Evolutionary conservation across 495 filamentous ascomycete species (phyloP), one percentile per base, ranked within the genome.

Genomic region (Neurospora pannonica): DNA sequence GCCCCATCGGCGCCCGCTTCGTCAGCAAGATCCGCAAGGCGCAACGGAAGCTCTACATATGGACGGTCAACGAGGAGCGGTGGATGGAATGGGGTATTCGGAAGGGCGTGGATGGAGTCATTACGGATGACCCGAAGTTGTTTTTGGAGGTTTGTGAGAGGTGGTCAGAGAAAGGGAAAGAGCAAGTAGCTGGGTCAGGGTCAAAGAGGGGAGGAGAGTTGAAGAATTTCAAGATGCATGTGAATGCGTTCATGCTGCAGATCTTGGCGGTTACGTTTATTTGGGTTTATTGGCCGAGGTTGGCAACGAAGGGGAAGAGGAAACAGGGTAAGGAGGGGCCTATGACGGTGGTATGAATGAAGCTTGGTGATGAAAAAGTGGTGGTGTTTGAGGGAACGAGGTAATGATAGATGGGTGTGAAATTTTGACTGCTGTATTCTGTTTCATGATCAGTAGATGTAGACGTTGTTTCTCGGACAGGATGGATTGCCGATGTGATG

Each of bases 31-130:
- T 86, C 10, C 85, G 85, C 60, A 79, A 81, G 71, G 81, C 84
- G 7, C 83, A 84, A 21, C 87, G 92, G 24, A 85, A 86, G 15
- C 81, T 97, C 9, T 92, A 89, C 77, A 84, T 89, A 1, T 98
- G 95, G 95, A 97, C 95, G 0, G 92, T 97, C 28, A 97, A 98
- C 76, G 88, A 90, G 4, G 86, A 87, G 71, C 80, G 82, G 15
- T 84, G 88, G 79, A 97, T 97, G 94, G 84, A 88, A 77, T 95
- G 92, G 92, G 83, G 87, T 69, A 83, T 88, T 36, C 71, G 76
- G 8, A 82, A 85, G 69, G 82, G 81, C 13, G 80, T 88, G 10
- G 85, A 88, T 70, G 88, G 88, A 37, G 88, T 87, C 39, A 83
- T 86, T 37, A 90, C 89, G 17, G 89, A 92, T 73, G 84, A 90